Evolutionary conservation across 164 flowering plant genomes (phyloP).

Genomic region (Liquidambar formosana): DNA sequence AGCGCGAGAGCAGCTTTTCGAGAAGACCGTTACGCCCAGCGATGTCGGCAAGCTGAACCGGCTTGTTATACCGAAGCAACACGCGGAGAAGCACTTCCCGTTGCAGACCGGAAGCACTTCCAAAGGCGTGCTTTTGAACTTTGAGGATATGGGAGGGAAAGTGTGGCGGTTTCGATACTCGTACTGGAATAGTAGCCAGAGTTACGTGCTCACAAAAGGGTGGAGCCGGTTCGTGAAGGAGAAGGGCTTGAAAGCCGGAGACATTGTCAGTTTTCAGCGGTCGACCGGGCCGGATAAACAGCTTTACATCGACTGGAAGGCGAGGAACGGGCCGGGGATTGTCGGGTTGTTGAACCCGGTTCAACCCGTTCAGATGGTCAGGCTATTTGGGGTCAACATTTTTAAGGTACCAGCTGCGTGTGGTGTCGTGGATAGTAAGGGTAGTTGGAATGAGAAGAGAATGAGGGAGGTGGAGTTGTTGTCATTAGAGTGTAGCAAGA

Average conservation of each 20-base stretch:
- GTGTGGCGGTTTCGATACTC: conserved; percentile 83
- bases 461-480: conserved; percentile 48
- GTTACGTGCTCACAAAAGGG: conserved; percentile 76
- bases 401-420: conserved; percentile 36
- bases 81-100: conserved; percentile 86
- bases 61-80: conserved; percentile 87
- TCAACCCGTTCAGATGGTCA: conserved; percentile 49
- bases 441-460: conserved; percentile 42
- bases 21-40: conserved; percentile 91
- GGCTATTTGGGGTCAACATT: conserved; percentile 84
- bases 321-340: conserved; percentile 20
- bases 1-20: conserved; percentile 64
- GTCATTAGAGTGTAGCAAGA: conserved; percentile 50
- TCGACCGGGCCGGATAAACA: conserved; percentile 49
- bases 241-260: conserved; percentile 63
- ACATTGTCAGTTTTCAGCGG: conserved; percentile 50
- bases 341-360: conserved; percentile 5
- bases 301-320: conserved; percentile 64
- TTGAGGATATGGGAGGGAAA: conserved; percentile 55
- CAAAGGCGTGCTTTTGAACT: conserved; percentile 58
- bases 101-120: conserved; percentile 38
- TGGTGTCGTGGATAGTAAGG: conserved; percentile 10
- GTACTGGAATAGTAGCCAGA: conserved; percentile 83
- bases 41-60: conserved; percentile 96
- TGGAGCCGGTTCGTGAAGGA: conserved; percentile 88